Percentiles rank a stretch among this genome's conserved stretches.
Evolutionary conservation across 371 early-diverging fungal genomes (phyloP).

Genomic region (Mucor piriformis): DNA sequence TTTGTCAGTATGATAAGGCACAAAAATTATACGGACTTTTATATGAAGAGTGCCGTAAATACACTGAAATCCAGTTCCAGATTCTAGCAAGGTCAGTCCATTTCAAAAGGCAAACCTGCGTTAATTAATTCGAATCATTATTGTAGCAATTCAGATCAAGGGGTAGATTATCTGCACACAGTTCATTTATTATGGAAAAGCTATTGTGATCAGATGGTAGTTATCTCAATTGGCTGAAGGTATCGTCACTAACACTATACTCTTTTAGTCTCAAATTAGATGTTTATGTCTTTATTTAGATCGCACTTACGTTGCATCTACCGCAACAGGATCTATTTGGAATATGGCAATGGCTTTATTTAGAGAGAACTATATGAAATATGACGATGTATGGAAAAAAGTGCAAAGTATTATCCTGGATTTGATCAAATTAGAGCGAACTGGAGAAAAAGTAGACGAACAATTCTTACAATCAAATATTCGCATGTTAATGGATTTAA

Average conservation of each 20-base stretch:
- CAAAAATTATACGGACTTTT: constrained; percentile 65
- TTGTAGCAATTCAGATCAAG: constrained; percentile 19
- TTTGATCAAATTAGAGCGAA: constrained; percentile 63
- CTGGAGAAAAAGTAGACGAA: constrained; percentile 6
- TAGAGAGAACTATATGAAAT: constrained; percentile 57
- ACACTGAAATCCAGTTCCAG: constrained; percentile 39
- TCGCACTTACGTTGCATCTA: constrained; percentile 83
- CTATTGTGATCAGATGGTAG: constrained; percentile 74
- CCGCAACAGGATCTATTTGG: constrained; percentile 77
- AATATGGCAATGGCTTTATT: constrained; percentile 82
- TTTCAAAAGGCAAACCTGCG: background rate
- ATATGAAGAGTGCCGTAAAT: constrained; percentile 56
- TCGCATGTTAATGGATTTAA: constrained; percentile 82
- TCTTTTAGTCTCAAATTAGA: constrained; percentile 68
- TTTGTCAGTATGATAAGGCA: constrained; percentile 82
- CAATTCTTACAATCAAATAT: constrained; percentile 62
- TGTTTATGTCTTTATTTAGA: constrained; percentile 90
- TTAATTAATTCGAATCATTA: background rate
- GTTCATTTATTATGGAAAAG: constrained; percentile 66
- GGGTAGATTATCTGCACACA: constrained; percentile 52
- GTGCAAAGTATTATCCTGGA: constrained; percentile 55
- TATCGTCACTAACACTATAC: background rate
- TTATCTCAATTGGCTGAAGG: background rate
- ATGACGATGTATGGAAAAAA: constrained; percentile 53
- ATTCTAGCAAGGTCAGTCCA: background rate